Evolutionary conservation across 2,329 filamentous ascomycete genomes (phyloP).

Genomic region (Aspergillus viridinutans): DNA sequence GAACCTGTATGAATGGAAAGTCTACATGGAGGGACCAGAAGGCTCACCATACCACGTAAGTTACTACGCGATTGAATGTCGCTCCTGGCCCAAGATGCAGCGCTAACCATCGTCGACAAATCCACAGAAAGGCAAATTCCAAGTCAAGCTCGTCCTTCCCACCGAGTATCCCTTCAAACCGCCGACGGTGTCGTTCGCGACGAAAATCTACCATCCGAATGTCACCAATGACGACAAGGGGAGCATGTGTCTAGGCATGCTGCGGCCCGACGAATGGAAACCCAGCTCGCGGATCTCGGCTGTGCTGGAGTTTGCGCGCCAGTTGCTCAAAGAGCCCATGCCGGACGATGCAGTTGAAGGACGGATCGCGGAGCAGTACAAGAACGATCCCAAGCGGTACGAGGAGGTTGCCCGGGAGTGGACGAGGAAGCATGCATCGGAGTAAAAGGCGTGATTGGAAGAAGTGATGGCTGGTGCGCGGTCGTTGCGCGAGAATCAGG

Average conservation of each 20-base stretch:
- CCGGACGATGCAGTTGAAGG: slow-evolving; percentile 86
- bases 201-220: slow-evolving; percentile 95
- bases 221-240: slow-evolving; percentile 82
- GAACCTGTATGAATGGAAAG: slow-evolving; percentile 65
- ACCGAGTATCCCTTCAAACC: slow-evolving; percentile 87
- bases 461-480: neutral
- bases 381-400: slow-evolving; percentile 62
- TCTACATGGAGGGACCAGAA: slow-evolving; percentile 62
- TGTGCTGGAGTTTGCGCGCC: slow-evolving; percentile 72
- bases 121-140: slow-evolving; percentile 65
- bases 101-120: slow-evolving; percentile 3
- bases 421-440: slow-evolving; percentile 66
- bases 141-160: slow-evolving; percentile 68
- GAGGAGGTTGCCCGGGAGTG: slow-evolving; percentile 72
- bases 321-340: slow-evolving; percentile 74
- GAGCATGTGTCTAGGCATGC: slow-evolving; percentile 77
- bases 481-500: neutral
- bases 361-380: slow-evolving; percentile 79
- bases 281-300: slow-evolving; percentile 71
- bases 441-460: slow-evolving; percentile 22
- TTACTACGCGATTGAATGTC: slow-evolving; percentile 23
- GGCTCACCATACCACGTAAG: slow-evolving; percentile 60
- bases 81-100: neutral
- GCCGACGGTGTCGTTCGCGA: slow-evolving; percentile 72
- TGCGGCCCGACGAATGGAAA: slow-evolving; percentile 89